Percentiles rank a stretch among this genome's conserved stretches.
Evolutionary conservation across 495 filamentous ascomycete genomes (phyloP).

Genomic region (Penicillium malachiteum): DNA sequence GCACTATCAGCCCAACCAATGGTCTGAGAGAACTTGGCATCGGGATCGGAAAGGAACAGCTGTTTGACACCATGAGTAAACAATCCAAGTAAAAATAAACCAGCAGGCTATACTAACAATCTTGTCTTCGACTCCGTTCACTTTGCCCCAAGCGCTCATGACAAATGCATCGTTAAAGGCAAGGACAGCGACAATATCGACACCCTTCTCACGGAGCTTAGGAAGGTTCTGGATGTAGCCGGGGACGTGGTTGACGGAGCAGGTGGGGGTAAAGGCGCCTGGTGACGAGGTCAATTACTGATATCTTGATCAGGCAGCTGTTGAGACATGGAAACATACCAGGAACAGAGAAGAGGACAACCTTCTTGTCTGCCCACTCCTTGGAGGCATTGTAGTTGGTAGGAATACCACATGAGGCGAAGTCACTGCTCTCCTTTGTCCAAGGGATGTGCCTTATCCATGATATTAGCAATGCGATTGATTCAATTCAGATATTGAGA

Average conservation of each 20-base stretch:
- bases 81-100: background rate
- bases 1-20: slow-evolving; percentile 76
- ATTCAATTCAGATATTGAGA: slow-evolving; percentile 4
- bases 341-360: slow-evolving; percentile 84
- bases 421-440: slow-evolving; percentile 58
- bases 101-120: slow-evolving; percentile 58
- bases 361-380: slow-evolving; percentile 84
- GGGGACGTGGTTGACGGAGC: slow-evolving; percentile 79
- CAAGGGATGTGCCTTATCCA: slow-evolving; percentile 64
- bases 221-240: slow-evolving; percentile 74
- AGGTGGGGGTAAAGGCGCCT: slow-evolving; percentile 93
- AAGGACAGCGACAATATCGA: slow-evolving; percentile 78
- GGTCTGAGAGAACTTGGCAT: slow-evolving; percentile 68
- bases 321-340: slow-evolving; percentile 40
- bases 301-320: background rate
- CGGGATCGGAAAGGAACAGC: slow-evolving; percentile 83
- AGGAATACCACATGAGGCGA: slow-evolving; percentile 74
- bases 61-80: slow-evolving; percentile 6
- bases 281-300: background rate
- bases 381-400: slow-evolving; percentile 77
- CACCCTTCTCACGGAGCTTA: slow-evolving; percentile 76
- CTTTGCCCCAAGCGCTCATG: slow-evolving; percentile 94
- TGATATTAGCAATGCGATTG: slow-evolving; percentile 9
- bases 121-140: slow-evolving; percentile 69
- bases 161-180: slow-evolving; percentile 88